Conservation (phyloP, 805 yeast genomes). For the Candida methanosorbosa region DNA sequence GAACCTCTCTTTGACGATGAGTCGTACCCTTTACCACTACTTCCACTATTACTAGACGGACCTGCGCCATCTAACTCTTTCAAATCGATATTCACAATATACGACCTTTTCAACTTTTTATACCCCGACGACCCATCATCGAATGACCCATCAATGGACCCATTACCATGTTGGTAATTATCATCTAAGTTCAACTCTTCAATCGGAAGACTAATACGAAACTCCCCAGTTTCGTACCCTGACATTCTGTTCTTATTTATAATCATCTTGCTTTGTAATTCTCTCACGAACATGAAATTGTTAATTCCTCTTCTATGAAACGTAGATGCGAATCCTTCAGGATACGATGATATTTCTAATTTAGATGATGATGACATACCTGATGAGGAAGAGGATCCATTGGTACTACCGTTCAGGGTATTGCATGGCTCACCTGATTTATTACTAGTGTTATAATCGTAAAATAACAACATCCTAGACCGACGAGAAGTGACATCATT, state of each 20-base stretch:
- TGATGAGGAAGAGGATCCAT: neutral
- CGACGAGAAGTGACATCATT: constrained; percentile 21
- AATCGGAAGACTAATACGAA: constrained; percentile 32
- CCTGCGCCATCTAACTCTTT: constrained; percentile 34
- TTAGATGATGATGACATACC: constrained; percentile 1
- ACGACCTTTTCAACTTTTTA: constrained; percentile 25
- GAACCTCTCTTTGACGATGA: too few relatives aligned
- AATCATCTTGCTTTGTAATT: constrained; percentile 36
- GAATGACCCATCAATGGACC: neutral
- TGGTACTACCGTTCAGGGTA: constrained; percentile 3
- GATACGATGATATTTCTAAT: constrained; percentile 25
- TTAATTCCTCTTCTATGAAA: constrained; percentile 39
- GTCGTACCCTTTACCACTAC: too few relatives aligned
- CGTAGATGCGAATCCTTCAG: constrained; percentile 43
- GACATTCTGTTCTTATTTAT: constrained; percentile 25
- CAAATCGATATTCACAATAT: constrained; percentile 32
- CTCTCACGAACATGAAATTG: constrained; percentile 43
- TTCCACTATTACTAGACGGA: too few relatives aligned
- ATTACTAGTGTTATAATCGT: constrained; percentile 16
- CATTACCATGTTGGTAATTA: constrained; percentile 7
- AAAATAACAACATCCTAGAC: constrained; percentile 23
- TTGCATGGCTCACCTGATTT: constrained; percentile 10
- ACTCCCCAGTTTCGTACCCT: constrained; percentile 30
- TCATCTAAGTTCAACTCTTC: constrained; percentile 17
- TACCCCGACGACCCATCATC: constrained; percentile 6